phyloP scores from a whole-genome alignment of 129 eudicot genomes.

The Erigeron canadensis region DNA sequence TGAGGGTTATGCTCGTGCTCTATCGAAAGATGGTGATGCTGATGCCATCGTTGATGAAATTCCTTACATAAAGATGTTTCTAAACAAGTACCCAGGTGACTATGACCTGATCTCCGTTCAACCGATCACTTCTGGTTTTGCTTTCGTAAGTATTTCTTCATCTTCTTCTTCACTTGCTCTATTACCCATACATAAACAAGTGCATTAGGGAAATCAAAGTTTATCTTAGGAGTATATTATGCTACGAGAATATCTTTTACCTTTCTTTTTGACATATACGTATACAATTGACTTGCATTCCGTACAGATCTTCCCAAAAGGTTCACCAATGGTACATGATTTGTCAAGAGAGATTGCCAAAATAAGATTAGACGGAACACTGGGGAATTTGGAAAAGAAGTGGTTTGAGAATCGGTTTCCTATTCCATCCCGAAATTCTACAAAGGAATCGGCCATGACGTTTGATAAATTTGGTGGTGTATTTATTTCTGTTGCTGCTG shows the following conservation, averaged over 20 bases:
- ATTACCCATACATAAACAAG: no score
- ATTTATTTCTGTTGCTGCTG: constrained; percentile 24
- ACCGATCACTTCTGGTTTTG: constrained; percentile 40
- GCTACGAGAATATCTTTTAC: no score
- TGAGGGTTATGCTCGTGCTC: constrained; percentile 22
- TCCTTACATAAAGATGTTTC: constrained; percentile 38
- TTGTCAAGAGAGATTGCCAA: constrained; percentile 39
- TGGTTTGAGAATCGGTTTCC: constrained; percentile 20
- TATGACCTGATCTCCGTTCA: constrained; percentile 33
- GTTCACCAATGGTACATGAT: constrained; percentile 37
- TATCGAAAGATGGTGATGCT: constrained; percentile 39
- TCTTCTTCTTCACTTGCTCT: no score
- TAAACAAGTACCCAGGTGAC: constrained; percentile 21
- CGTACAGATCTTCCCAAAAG: constrained; percentile 37
- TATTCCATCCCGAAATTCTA: constrained; percentile 3
- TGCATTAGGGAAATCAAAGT: no score
- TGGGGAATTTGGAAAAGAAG: constrained; percentile 28
- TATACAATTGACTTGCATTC: no score
- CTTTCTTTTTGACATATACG: no score
- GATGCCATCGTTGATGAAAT: constrained; percentile 35
- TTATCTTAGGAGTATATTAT: no score
- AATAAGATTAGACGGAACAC: constrained; percentile 33
- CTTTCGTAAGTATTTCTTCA: constrained; percentile 37
- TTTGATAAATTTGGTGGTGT: constrained; percentile 33
- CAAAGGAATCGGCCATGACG: constrained; percentile 10